These are phyloP conservation scores for Sporopachydermia cereana DNA, from an alignment of 1,139 yeast genomes.

Conservation along the genomic window DNA sequence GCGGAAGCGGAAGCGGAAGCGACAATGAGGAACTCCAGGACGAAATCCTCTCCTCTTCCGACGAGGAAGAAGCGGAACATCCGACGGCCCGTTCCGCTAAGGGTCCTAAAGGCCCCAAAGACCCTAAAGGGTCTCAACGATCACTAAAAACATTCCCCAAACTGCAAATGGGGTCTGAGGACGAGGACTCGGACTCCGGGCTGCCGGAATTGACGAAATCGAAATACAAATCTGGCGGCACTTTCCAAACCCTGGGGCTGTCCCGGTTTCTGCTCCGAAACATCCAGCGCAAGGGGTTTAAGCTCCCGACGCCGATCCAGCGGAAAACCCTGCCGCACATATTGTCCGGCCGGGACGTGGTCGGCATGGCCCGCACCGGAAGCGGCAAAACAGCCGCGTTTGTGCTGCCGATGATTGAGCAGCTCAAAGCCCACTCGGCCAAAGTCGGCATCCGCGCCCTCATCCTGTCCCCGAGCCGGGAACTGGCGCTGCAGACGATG, in stretches of 20 bases:
- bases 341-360: constrained; percentile 83
- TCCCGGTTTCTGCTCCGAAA: constrained; percentile 60
- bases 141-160: neutral
- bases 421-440: constrained; percentile 69
- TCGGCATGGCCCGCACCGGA: constrained; percentile 99
- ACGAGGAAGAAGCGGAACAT: constrained; percentile 7
- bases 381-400: constrained; percentile 99
- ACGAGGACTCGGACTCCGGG: neutral
- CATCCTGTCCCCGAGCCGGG: constrained; percentile 86
- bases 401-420: constrained; percentile 84
- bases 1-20: neutral
- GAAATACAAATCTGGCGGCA: constrained; percentile 46
- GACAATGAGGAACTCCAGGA: constrained; percentile 6
- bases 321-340: constrained; percentile 88
- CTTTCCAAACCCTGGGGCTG: constrained; percentile 85
- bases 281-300: constrained; percentile 64
- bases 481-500: constrained; percentile 83
- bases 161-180: neutral
- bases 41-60: neutral
- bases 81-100: constrained; percentile 6
- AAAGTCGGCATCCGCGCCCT: constrained; percentile 85
- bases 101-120: constrained; percentile 1
- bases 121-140: neutral
- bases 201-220: constrained; percentile 32
- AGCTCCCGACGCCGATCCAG: constrained; percentile 96